Evolutionary conservation across 768 basidiomycete genomes (phyloP), one percentile per base, ranked within the genome.

Genomic region (Russula ochroleuca): DNA sequence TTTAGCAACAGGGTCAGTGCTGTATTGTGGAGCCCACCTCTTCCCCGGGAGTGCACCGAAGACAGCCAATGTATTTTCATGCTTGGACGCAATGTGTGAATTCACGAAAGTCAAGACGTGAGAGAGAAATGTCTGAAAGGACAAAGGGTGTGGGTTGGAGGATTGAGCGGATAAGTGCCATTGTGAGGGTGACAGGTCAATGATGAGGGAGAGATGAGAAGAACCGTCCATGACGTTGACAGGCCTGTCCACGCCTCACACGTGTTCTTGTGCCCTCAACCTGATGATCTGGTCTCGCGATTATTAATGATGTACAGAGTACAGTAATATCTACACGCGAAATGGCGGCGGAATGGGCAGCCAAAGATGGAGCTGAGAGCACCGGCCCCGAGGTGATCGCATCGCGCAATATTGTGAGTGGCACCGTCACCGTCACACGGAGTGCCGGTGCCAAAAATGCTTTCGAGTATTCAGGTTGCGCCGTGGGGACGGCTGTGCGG

Each of bases 31-130:
- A n/a, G 64, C 71, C 33, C 5, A 91, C 92, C 91, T 94, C 74
- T 86, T 87, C 23, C 84, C 85, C 1, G 91, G 90, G 52, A 94
- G 79, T 5, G 95, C 96, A 9, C 85, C 96, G 72, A 93, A 96
- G 60, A 98, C 90, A 7, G 94, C 91, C 43, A 99, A 80, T 5
- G 90, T 84, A 72, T 99, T 99, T 73, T 96, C 94, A 76, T 94
- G 88, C 67, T 88, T 85, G 66, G 85, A 83, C 1, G 94, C 94
- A 64, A 98, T 82, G 75, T 98, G 94, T 3, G 94, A 84, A 71
- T 99, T 98, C 70, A 96, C 78, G 71, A 98, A 96, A 35, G 90
- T 87, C 62, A 98, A 82, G 31, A 97, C 78, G 70, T 94, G 90
- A 3, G 91, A 85, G 51, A 98, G 79, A 72, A 98, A 97, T 1